These are phyloP conservation scores for Cryptosporidium ryanae DNA, from an alignment of 169 alveolate species.

Conservation along the genomic window DNA sequence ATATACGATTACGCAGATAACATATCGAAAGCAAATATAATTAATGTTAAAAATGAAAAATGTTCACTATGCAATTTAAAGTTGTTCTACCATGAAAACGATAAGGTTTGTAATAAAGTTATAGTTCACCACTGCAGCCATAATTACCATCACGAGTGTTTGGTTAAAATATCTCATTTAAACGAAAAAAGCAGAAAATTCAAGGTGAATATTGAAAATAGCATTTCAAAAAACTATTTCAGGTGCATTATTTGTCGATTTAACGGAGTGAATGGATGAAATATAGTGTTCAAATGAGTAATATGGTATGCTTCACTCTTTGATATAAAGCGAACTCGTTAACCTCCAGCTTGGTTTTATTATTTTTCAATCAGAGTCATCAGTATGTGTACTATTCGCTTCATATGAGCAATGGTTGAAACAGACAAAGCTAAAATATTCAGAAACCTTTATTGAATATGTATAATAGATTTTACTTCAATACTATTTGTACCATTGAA, in stretches of 20 bases:
- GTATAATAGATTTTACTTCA: too few species aligned
- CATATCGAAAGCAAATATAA: background rate
- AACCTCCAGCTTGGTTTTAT: too few species aligned
- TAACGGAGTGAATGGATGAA: background rate
- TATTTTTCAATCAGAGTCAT: too few species aligned
- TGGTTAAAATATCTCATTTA: background rate
- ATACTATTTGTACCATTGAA: too few species aligned
- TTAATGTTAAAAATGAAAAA: constrained; percentile 15
- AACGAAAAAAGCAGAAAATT: constrained; percentile 31
- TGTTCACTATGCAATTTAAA: constrained; percentile 52
- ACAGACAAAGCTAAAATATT: too few species aligned
- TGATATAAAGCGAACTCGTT: too few species aligned
- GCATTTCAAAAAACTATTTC: constrained; percentile 4
- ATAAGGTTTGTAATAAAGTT: constrained; percentile 31
- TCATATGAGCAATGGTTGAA: too few species aligned
- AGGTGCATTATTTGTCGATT: constrained; percentile 50
- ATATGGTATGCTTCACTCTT: too few species aligned
- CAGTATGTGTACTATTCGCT: too few species aligned
- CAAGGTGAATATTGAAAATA: constrained; percentile 12
- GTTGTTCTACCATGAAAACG: constrained; percentile 4
- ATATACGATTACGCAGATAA: constrained; percentile 6
- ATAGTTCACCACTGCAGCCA: constrained; percentile 29
- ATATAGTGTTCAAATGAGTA: too few species aligned
- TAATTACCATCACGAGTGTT: constrained; percentile 52
- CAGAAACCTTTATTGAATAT: too few species aligned